Evolutionary conservation across 768 basidiomycete genomes (phyloP).

Genomic region (Calocybe indica): DNA sequence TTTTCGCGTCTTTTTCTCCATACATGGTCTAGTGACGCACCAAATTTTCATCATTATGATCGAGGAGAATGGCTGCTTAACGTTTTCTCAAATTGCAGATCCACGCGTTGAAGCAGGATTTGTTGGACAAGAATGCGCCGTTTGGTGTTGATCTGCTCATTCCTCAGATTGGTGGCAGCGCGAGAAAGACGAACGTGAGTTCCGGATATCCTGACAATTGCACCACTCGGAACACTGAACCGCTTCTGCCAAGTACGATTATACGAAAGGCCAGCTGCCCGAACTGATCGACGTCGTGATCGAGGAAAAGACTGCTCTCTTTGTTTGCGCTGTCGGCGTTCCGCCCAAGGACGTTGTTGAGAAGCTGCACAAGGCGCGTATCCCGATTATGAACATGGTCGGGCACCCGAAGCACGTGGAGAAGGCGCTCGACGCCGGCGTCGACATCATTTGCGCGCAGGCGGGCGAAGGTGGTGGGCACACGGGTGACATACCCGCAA

Average conservation of each 20-base stretch:
- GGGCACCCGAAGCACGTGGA: constrained; percentile 89
- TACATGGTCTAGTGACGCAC: no score
- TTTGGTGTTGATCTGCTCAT: constrained; percentile 91
- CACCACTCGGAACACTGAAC: not conserved
- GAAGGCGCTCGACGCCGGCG: constrained; percentile 78
- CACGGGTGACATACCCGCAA: constrained; percentile 80
- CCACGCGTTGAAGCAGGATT: constrained; percentile 60
- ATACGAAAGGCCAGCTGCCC: constrained; percentile 81
- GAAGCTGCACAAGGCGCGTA: constrained; percentile 75
- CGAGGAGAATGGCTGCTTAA: no score
- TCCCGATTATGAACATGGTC: constrained; percentile 92
- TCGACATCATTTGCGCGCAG: constrained; percentile 92
- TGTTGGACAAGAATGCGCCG: constrained; percentile 70
- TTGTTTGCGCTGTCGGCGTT: constrained; percentile 89
- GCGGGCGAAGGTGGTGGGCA: constrained; percentile 89
- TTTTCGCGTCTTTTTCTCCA: no score
- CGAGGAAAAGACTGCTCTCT: constrained; percentile 81
- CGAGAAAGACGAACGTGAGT: constrained; percentile 84
- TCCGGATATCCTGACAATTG: not conserved
- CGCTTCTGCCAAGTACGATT: constrained; percentile 55
- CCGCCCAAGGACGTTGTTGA: constrained; percentile 80
- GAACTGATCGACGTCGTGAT: constrained; percentile 89
- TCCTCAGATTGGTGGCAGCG: constrained; percentile 81
- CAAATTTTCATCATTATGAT: not conserved
- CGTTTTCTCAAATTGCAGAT: constrained; percentile 41